Base-by-base conservation (phyloP, 2,329 filamentous ascomycete genomes). In the Nothophaeocryptopus gaeumannii region DNA sequence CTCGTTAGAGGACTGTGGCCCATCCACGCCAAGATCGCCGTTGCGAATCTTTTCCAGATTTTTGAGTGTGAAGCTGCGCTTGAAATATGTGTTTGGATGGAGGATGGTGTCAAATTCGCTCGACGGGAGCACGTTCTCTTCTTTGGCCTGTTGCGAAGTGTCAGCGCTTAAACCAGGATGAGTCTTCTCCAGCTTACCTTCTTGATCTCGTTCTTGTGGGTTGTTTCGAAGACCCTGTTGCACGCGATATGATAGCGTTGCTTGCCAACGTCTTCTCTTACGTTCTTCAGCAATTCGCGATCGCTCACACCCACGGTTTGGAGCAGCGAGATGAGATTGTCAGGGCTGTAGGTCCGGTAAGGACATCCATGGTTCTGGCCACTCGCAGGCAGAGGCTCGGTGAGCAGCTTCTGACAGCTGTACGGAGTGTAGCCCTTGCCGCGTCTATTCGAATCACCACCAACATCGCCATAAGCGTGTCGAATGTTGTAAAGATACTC, bases 1-100 rank as follows among this genome's bases (percentile, higher is more conserved):
- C 20, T 26, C 20, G 20, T 26, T 26, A 7, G 20, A 26, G 13
- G 55, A 55, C 32, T 51, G 49, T 13, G 62, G 60, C n/a, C 63
- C 66, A 41, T 68, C 67, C n/a, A 70, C 58, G 10, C 67, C 67
- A 30, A 69, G 49, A 51, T 69, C 67, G 10, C 67, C 67, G 45
- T 48, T 64, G 45, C 65, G 56, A n/a, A 68, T 69, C 56, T 74
- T 71, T 2, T 75, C 84, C 20, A 95, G 70, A 67, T 93, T 88
- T 75, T 90, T 96, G 54, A 99, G 74, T 60, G 95, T 64, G 69
- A 89, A 97, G 67, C 90, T 95, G 48, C 92, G 80, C 78, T 96
- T 96, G 72, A 97, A 99, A 72, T 96, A 99, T 58, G 92, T 91
- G 68, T 99, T 99, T 9, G 93, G 93, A 71, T 99, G 93, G 15